These are phyloP conservation scores for Phaseolus lunatus DNA, from an alignment of 306 rosid species.

Conservation along the genomic window DNA sequence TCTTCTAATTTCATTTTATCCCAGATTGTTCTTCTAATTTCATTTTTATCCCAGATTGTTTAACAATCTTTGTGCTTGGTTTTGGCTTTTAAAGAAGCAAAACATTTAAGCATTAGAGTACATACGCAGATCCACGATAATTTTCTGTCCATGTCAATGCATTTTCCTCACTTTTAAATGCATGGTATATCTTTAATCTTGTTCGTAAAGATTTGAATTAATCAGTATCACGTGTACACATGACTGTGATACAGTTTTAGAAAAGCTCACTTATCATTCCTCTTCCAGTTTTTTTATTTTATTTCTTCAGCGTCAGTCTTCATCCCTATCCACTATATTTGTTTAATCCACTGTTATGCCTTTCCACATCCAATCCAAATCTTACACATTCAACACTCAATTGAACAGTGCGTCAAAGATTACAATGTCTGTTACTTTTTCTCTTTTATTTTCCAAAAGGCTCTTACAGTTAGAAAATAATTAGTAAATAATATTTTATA, in stretches of 20 bases:
- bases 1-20: slow-evolving; percentile 8
- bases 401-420: neutral
- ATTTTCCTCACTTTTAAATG: slow-evolving; percentile 2
- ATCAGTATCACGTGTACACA: slow-evolving; percentile 14
- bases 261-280: slow-evolving; percentile 11
- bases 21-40: slow-evolving; percentile 4
- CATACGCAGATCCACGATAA: slow-evolving; percentile 16
- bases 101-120: slow-evolving; percentile 19
- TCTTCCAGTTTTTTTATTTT: neutral
- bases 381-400: slow-evolving; percentile 6
- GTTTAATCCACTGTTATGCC: neutral
- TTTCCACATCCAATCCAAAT: neutral
- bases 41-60: slow-evolving; percentile 7
- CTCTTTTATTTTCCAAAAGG: neutral
- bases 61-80: slow-evolving; percentile 7
- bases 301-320: slow-evolving; percentile 7
- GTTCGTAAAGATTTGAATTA: neutral
- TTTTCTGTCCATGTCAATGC: slow-evolving; percentile 1
- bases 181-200: neutral
- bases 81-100: slow-evolving; percentile 19
- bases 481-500: neutral
- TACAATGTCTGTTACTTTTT: neutral
- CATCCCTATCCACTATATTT: slow-evolving; percentile 19
- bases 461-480: neutral
- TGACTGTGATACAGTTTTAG: slow-evolving; percentile 1